phyloP scores from a whole-genome alignment of 345 rosid species.

The Arabidopsis suecica region DNA sequence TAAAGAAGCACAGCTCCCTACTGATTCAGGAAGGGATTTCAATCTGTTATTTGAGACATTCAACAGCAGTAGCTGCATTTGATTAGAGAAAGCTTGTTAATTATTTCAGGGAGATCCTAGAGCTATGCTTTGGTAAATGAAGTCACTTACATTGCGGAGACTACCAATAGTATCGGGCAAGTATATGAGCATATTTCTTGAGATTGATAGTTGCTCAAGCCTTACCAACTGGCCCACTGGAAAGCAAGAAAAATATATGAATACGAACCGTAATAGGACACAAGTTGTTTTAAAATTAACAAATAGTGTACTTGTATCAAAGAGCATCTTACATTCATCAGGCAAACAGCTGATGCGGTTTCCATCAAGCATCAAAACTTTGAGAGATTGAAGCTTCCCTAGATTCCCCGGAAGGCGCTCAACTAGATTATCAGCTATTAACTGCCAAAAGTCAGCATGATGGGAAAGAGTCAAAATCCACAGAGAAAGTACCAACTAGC shows the following conservation, averaged over 20 bases:
- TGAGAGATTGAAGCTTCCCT: conserved; percentile 90
- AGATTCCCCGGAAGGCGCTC: conserved; percentile 74
- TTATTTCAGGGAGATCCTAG: not conserved
- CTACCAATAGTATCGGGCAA: conserved; percentile 97
- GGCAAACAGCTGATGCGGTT: conserved; percentile 78
- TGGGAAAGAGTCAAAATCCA: not conserved
- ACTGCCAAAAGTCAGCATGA: conserved; percentile 50
- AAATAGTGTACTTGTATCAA: conserved; percentile 28
- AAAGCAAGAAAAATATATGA: not conserved
- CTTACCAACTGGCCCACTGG: conserved; percentile 94
- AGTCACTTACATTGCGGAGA: conserved; percentile 81
- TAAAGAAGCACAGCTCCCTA: conserved; percentile 92
- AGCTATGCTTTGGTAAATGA: conserved; percentile 22
- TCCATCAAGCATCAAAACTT: conserved; percentile 85
- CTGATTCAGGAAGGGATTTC: conserved; percentile 92
- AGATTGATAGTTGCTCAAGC: conserved; percentile 83
- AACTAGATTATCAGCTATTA: conserved; percentile 71
- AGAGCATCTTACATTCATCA: conserved; percentile 82
- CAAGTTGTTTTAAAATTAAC: not conserved
- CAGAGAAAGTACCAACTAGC: not conserved
- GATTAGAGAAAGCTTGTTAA: conserved; percentile 1
- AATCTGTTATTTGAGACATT: conserved; percentile 88
- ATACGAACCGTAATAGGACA: not conserved
- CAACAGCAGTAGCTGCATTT: conserved; percentile 78
- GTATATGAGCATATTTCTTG: conserved; percentile 67